Evolutionary conservation across 1,284 basidiomycete genomes (phyloP).

Genomic region (Rhodotorula sp.): DNA sequence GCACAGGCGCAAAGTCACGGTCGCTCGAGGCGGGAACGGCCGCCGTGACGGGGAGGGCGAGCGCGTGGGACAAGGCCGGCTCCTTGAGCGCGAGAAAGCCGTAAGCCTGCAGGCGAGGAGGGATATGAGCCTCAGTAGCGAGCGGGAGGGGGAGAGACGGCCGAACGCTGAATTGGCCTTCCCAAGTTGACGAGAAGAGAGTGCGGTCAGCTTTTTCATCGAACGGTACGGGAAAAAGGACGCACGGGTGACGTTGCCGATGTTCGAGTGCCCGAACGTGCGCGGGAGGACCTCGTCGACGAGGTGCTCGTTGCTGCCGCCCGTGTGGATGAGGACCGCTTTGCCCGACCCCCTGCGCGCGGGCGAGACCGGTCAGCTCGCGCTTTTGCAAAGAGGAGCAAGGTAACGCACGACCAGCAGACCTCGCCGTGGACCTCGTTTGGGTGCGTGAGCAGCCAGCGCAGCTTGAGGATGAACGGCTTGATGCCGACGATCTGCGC

Average conservation of each 20-base stretch:
- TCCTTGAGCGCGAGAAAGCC: conserved; percentile 1
- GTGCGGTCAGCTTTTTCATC: no score
- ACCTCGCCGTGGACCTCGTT: background rate
- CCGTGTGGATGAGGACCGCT: conserved; percentile 3
- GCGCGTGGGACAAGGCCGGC: background rate
- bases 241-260: background rate
- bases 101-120: background rate
- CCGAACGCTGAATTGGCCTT: conserved; percentile 15
- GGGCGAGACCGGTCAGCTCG: background rate
- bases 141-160: background rate
- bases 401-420: conserved; percentile 25
- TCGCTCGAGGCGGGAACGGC: background rate
- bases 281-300: conserved; percentile 1
- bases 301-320: background rate
- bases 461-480: conserved; percentile 27
- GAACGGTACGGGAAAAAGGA: background rate
- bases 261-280: conserved; percentile 1
- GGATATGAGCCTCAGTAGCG: background rate
- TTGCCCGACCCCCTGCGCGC: background rate
- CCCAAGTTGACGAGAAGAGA: background rate
- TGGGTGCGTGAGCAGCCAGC: conserved; percentile 15
- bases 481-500: conserved; percentile 17
- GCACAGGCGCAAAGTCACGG: background rate
- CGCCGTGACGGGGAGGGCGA: background rate
- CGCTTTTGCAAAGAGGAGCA: background rate